phyloP scores from a whole-genome alignment of 225 moss, liverwort and hornwort species.

The Bryum argenteum region DNA sequence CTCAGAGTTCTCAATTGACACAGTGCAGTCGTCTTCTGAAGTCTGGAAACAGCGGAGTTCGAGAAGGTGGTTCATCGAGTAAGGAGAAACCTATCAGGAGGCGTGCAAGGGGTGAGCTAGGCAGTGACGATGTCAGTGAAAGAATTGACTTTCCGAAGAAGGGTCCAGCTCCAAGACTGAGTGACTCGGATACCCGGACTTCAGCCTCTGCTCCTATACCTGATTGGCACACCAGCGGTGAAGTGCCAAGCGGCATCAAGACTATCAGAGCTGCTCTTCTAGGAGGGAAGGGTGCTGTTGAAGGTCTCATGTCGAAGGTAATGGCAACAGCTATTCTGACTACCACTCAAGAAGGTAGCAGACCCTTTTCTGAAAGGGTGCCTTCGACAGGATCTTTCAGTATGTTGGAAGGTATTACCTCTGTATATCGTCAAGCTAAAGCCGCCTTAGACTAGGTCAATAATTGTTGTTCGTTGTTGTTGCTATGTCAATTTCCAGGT shows the following conservation, averaged over 20 bases:
- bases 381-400: constrained; percentile 54
- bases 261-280: constrained; percentile 61
- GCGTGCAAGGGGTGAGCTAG: constrained; percentile 65
- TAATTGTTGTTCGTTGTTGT: no score
- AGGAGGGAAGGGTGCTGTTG: constrained; percentile 67
- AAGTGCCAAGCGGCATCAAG: constrained; percentile 61
- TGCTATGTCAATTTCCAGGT: no score
- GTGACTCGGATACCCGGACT: constrained; percentile 42
- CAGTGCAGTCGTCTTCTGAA: constrained; percentile 43
- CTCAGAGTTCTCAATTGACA: constrained; percentile 35
- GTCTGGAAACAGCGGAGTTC: constrained; percentile 38
- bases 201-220: constrained; percentile 25
- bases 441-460: constrained; percentile 73
- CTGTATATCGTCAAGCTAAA: constrained; percentile 65
- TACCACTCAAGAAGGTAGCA: constrained; percentile 53
- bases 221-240: neutral
- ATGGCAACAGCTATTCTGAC: constrained; percentile 58
- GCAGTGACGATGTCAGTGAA: constrained; percentile 43
- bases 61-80: constrained; percentile 53
- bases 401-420: constrained; percentile 75
- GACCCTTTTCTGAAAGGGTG: constrained; percentile 30
- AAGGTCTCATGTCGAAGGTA: constrained; percentile 78
- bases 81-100: constrained; percentile 74
- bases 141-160: constrained; percentile 49
- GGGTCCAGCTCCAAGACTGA: constrained; percentile 57